Evolutionary conservation across 352 stramenopile species (phyloP).

Genomic region (Discostella stelligera): DNA sequence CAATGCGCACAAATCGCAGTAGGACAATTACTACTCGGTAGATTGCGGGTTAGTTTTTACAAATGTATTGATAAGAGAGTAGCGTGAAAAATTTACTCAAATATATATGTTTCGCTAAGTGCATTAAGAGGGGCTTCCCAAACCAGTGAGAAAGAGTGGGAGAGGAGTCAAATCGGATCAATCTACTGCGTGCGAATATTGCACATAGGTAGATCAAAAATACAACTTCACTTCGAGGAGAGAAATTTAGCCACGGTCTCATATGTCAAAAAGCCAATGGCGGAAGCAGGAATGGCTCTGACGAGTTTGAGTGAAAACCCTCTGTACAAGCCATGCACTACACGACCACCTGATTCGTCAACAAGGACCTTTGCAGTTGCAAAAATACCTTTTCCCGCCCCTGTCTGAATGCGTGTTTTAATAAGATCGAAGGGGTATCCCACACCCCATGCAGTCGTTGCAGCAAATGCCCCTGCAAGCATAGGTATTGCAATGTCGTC

Average conservation of each 20-base stretch:
- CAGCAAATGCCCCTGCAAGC: constrained; percentile 68
- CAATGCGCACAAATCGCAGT: constrained; percentile 72
- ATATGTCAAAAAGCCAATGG: constrained; percentile 79
- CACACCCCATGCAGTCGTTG: constrained; percentile 72
- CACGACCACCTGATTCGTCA: constrained; percentile 54
- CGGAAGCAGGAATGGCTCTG: constrained; percentile 66
- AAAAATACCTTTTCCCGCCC: constrained; percentile 44
- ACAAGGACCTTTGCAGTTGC: constrained; percentile 58
- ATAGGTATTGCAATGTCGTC: constrained; percentile 52
- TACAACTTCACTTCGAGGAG: not conserved
- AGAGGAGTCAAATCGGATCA: not conserved
- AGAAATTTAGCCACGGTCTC: constrained; percentile 56
- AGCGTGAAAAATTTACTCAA: constrained; percentile 1
- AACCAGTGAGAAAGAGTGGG: not conserved
- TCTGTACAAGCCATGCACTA: constrained; percentile 66
- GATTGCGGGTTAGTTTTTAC: not conserved
- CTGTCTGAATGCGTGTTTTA: constrained; percentile 78
- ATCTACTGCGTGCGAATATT: not conserved
- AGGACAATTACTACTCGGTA: not conserved
- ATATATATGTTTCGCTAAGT: not conserved
- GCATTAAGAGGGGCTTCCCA: not conserved
- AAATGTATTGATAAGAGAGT: constrained; percentile 5
- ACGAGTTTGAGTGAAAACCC: constrained; percentile 78
- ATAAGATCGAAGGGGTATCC: constrained; percentile 82
- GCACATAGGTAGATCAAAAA: not conserved